Evolutionary conservation across 371 early-diverging fungal species (phyloP), one percentile per base, ranked within the genome.

Genomic region (Mucor lusitanicus): DNA sequence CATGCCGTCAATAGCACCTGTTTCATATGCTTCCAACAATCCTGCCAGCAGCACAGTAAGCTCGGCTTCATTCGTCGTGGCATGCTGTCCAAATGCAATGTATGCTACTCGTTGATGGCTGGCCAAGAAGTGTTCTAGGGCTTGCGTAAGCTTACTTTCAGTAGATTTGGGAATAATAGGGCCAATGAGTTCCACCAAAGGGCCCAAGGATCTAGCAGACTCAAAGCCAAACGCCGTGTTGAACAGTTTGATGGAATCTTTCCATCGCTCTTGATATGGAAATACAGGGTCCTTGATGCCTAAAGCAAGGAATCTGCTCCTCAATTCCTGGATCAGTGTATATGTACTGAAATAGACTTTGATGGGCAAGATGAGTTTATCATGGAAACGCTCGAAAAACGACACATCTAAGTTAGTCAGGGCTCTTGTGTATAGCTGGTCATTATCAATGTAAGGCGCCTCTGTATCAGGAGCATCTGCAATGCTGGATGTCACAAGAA

Each of bases 21-120:
- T 19, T 25, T 79, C 69, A 9, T 73, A 15, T 8, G 53, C 53
- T 19, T 72, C 68, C 1, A 76, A 6, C 1, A 79, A 21, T 30
- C 64, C 68, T 1, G 64, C 63, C 19, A 82, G 17, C 6, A 82
- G 60, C 1, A 66, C 23, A 1, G 40, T 32, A 6, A 69, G 59
- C 25, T 72, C 68, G 0, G 55, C 1, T 21, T 23, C 27, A 11
- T n/a, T 33, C 3, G 69, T 63, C 3, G 46, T 8, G 0, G 65
- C 74, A 8, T 60, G 63, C 11, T 76, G 75, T 2, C 80, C 80
- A 65, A 83, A 83, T 0, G 79, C 80, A n/a, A 78, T 53, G 55
- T 77, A 83, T 0, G 62, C 69, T 8, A 83, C 74, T 2, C 64
- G 61, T 25, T 25, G 2, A 23, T 74, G 72, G 9, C 9, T 11